These are phyloP conservation scores for Orbilia brochopaga DNA, from an alignment of 2,329 filamentous ascomycete genomes.

Conservation along the genomic window DNA sequence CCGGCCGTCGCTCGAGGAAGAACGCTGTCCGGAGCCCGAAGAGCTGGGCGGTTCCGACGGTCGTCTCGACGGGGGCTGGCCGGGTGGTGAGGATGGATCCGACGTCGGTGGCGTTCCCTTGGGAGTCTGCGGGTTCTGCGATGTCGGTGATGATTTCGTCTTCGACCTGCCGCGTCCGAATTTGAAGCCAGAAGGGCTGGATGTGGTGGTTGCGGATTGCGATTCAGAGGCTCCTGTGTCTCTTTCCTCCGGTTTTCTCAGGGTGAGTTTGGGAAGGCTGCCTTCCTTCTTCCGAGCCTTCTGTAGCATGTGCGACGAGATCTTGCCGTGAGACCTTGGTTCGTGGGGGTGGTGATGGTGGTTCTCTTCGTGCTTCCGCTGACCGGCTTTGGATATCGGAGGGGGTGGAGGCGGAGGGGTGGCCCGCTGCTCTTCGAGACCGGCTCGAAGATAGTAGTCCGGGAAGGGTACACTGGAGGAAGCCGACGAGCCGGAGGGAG, in stretches of 20 bases:
- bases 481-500: slow-evolving; percentile 39
- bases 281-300: slow-evolving; percentile 34
- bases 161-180: slow-evolving; percentile 41
- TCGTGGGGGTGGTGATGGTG: slow-evolving; percentile 3
- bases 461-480: slow-evolving; percentile 36
- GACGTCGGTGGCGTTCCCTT: slow-evolving; percentile 6
- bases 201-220: slow-evolving; percentile 29
- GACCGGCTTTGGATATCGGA: slow-evolving; percentile 14
- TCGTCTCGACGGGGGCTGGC: slow-evolving; percentile 29
- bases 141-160: slow-evolving; percentile 38
- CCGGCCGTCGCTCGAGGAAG: slow-evolving; percentile 39
- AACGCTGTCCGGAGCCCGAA: slow-evolving; percentile 34
- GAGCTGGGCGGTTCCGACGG: slow-evolving; percentile 34
- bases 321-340: slow-evolving; percentile 13
- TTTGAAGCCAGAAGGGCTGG: slow-evolving; percentile 35
- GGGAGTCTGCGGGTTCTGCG: slow-evolving; percentile 20
- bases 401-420: slow-evolving; percentile 42
- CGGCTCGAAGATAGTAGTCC: slow-evolving; percentile 43
- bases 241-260: slow-evolving; percentile 32
- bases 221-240: slow-evolving; percentile 29
- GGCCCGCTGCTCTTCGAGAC: slow-evolving; percentile 20
- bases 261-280: slow-evolving; percentile 38
- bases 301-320: slow-evolving; percentile 30
- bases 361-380: slow-evolving; percentile 15
- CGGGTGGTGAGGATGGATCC: slow-evolving; percentile 31